These are phyloP conservation scores for Grosmannia clavigera DNA, from an alignment of 2,329 filamentous ascomycete species.

Conservation along the genomic window DNA sequence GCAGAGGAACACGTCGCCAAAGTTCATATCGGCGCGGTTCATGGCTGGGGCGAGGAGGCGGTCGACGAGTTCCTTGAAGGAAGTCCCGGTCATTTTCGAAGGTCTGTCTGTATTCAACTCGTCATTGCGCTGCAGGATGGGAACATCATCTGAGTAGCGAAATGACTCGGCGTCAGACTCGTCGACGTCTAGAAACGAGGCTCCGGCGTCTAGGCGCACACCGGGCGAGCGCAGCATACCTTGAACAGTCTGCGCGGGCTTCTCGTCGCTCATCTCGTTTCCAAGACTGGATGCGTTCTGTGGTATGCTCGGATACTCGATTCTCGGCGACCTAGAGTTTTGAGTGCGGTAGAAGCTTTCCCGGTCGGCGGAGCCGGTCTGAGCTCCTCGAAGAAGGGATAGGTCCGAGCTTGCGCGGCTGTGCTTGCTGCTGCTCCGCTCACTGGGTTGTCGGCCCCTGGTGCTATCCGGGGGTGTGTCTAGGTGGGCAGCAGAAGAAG, in stretches of 20 bases:
- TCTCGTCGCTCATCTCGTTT: conserved; percentile 32
- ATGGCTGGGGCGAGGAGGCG: conserved; percentile 72
- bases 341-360: conserved; percentile 27
- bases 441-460: conserved; percentile 40
- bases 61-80: conserved; percentile 67
- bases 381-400: conserved; percentile 44
- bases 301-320: conserved; percentile 27
- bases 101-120: conserved; percentile 46
- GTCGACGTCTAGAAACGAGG: conserved; percentile 54
- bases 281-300: conserved; percentile 17
- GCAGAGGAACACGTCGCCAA: conserved; percentile 77
- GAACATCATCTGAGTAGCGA: conserved; percentile 53
- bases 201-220: conserved; percentile 36
- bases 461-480: conserved; percentile 39
- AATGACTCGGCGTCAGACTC: conserved; percentile 58
- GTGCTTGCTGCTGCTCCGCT: conserved; percentile 45
- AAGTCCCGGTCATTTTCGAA: conserved; percentile 38
- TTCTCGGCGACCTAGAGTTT: conserved; percentile 33
- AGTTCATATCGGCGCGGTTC: conserved; percentile 81
- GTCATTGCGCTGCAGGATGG: conserved; percentile 53
- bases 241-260: conserved; percentile 31
- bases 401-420: conserved; percentile 61
- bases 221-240: conserved; percentile 39
- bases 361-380: conserved; percentile 25
- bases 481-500: conserved; percentile 50